Evolutionary conservation across 2,329 filamentous ascomycete species (phyloP).

Genomic region (Samsoniella hepiali): DNA sequence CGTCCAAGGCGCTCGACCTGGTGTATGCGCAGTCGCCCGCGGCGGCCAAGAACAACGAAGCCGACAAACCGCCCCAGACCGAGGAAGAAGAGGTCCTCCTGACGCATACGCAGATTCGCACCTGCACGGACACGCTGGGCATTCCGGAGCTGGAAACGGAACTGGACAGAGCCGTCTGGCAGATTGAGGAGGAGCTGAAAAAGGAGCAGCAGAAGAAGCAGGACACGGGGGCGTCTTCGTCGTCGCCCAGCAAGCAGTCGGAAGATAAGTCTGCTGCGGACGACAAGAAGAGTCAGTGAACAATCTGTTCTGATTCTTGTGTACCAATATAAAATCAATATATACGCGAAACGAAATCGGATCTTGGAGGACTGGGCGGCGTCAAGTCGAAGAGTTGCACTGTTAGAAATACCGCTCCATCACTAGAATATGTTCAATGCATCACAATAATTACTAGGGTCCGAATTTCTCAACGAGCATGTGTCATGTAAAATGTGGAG

Average conservation of each 20-base stretch:
- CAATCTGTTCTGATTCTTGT: slow-evolving; percentile 3
- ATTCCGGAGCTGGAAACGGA: slow-evolving; percentile 70
- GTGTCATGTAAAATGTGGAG: background rate
- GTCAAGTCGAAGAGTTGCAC: background rate
- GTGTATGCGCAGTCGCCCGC: slow-evolving; percentile 54
- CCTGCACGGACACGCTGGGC: slow-evolving; percentile 59
- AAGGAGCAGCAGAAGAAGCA: slow-evolving; percentile 39
- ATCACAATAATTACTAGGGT: background rate
- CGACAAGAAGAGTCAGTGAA: slow-evolving; percentile 21
- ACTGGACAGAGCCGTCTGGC: slow-evolving; percentile 71
- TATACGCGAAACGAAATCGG: slow-evolving; percentile 20
- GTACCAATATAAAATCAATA: slow-evolving; percentile 17
- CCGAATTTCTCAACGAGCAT: background rate
- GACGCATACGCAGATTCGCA: slow-evolving; percentile 50
- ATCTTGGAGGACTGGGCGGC: background rate
- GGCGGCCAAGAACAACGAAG: slow-evolving; percentile 23
- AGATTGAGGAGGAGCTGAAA: slow-evolving; percentile 56
- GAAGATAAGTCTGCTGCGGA: slow-evolving; percentile 17
- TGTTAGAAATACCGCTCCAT: slow-evolving; percentile 7
- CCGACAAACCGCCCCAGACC: slow-evolving; percentile 20
- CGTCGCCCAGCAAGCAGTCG: background rate
- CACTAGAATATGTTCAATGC: background rate
- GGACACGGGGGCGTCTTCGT: slow-evolving; percentile 15
- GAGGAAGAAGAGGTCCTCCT: slow-evolving; percentile 40
- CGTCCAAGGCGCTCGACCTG: slow-evolving; percentile 68